Base-by-base conservation (phyloP, 164 flowering plant genomes). In the Annona squamosa region DNA sequence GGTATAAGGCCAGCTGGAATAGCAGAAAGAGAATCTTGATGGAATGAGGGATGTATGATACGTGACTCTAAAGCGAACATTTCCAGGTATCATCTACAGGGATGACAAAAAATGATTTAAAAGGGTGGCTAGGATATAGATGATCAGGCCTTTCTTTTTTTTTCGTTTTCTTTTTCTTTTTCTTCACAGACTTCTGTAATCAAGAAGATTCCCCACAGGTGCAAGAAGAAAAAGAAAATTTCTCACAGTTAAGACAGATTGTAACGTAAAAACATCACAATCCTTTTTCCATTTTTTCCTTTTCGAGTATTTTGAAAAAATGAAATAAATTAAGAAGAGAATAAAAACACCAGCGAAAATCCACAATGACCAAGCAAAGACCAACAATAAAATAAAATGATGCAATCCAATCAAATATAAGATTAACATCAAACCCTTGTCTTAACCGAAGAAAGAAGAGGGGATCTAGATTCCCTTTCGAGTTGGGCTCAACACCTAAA, bases 161-260 rank as follows among this genome's bases (percentile, higher is more conserved):
- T 52, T 16, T 9, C 9, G 9, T 66, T 42, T 19, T 12, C 9
- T 66, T 66, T 66, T 26, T 26, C 37, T 46, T 13, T 13, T 66
- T 64, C 42, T 74, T 74, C 17, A 52, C 65, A 74, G 74, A 61
- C 18, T 48, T 78, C 73, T 63, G 73, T 64, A 68, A 64, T 48
- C 67, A 71, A 71, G 61, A 76, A 79, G 76, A 74, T 66, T 73
- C 80, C 80, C 81, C 84, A 79, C 73, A 79, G 77, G 78, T 77
- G 73, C 84, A 79, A 79, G 73, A 73, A 74, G 79, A 75, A 79
- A 64, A 79, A 70, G 46, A 79, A 9, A 76, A 73, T 48, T 48
- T 73, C 69, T 65, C 63, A 48, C 59, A 65, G 42, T 65, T 72
- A 64, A 56, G 48, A 63, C 41, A 71, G 43, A 5, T n/a, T 68